Base-by-base conservation (phyloP, 805 yeast species). In the Tetrapisispora fleetii region DNA sequence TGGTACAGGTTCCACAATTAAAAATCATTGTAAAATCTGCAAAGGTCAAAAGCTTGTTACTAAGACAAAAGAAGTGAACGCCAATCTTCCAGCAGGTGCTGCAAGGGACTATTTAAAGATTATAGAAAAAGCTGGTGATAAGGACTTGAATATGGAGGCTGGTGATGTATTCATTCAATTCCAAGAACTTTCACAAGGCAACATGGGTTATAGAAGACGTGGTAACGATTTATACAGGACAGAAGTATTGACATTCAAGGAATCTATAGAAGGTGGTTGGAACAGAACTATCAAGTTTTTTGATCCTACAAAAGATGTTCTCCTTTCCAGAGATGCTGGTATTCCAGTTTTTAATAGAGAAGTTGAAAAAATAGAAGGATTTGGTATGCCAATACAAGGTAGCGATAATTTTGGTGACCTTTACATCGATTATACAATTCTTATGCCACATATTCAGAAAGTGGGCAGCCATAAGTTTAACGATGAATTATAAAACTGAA, bases 181-280 rank as follows among this genome's bases (percentile, higher is more conserved):
- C 37, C 61, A 59, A 32, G 97, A 91, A 67, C 70, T 73, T 37
- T 43, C 48, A 30, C 48, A 46, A 13, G 60, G 67, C 18, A 83
- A 85, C 60, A 62, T 87, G 76, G 99, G 99, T 8, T 93, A 81
- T 68, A 76, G 96, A 65, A 77, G 99, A 56, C 75, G 88, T 51
- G 85, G 85, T 36, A 63, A 74, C 53, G 72, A 84, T 58, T 68
- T 93, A 53, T 90, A 82, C 69, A 72, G 98, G 51, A 85, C 88
- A 0, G 98, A 93, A 62, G 81, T 79, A 1, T 62, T 93, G 30
- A 75, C 84, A 2, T 70, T 81, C 45, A 72, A 75, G 47, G 96
- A 93, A 64, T 85, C 97, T 0, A 44, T 79, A 8, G 45, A 58
- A 7, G 99, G 99, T 17, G 87, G 82, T 17, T 93, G 99, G 99